Percentiles rank a stretch among this genome's conserved stretches.
These are phyloP conservation scores for Cymodocea nodosa DNA, from an alignment of 116 monocot genomes.

Conservation along the genomic window DNA sequence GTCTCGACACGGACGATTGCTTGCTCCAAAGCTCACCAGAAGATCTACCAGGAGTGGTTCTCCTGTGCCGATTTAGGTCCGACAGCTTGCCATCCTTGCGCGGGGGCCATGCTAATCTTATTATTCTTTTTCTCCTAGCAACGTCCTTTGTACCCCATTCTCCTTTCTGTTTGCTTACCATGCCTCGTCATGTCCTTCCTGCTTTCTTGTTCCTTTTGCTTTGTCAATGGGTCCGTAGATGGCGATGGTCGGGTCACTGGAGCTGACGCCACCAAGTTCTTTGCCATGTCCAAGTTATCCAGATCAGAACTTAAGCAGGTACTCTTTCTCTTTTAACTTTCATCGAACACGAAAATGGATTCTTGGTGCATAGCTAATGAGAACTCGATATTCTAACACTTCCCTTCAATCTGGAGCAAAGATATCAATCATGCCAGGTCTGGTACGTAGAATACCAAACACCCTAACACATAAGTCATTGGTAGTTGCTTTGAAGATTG, in stretches of 20 bases:
- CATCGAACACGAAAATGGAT: too few relatives aligned
- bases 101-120: too few relatives aligned
- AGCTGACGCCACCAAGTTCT: conserved; percentile 76
- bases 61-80: conserved; percentile 57
- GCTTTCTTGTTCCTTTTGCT: not conserved
- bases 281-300: conserved; percentile 78
- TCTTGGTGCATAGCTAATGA: too few relatives aligned
- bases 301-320: conserved; percentile 89
- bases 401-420: too few relatives aligned
- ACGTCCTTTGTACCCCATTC: not conserved
- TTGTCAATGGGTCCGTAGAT: conserved; percentile 19
- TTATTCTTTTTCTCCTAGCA: not conserved
- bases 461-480: too few relatives aligned
- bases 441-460: too few relatives aligned
- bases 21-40: conserved; percentile 64
- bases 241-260: conserved; percentile 87
- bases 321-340: too few relatives aligned
- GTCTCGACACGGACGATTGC: conserved; percentile 11
- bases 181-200: not conserved
- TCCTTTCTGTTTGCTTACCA: not conserved
- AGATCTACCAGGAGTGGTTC: conserved; percentile 81
- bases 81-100: not conserved
- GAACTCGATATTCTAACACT: too few relatives aligned
- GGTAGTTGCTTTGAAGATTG: too few relatives aligned
- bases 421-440: too few relatives aligned